phyloP scores from a whole-genome alignment of 2,329 filamentous ascomycete species.

The Calonectria honghensis region DNA sequence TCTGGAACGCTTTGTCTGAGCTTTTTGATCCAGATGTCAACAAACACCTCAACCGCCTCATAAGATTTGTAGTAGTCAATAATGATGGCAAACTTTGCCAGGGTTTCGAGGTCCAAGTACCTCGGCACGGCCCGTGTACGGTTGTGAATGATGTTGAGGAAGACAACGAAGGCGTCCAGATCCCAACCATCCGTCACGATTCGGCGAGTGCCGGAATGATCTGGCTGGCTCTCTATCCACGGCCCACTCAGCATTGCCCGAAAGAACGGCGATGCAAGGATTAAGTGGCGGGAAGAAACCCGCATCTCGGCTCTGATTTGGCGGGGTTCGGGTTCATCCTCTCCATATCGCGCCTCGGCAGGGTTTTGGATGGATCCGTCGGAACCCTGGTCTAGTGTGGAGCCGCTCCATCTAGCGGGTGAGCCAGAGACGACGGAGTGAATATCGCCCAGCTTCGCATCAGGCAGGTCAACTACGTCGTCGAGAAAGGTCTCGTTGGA shows the following conservation, averaged over 20 bases:
- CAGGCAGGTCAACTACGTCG: neutral
- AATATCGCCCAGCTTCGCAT: neutral
- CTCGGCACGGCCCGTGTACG: neutral
- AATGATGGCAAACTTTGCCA: conserved; percentile 23
- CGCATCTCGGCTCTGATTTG: neutral
- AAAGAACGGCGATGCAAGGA: conserved; percentile 6
- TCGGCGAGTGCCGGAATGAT: neutral
- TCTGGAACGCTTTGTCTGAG: neutral
- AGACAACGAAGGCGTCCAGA: neutral
- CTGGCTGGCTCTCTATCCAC: neutral
- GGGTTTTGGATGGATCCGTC: neutral
- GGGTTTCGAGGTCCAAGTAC: neutral
- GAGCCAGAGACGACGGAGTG: neutral
- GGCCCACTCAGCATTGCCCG: neutral
- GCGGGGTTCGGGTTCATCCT: neutral
- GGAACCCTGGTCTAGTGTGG: neutral
- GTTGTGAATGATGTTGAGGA: conserved; percentile 29
- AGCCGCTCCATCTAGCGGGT: neutral
- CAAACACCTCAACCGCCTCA: conserved; percentile 3
- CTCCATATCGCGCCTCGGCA: neutral
- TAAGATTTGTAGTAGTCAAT: conserved; percentile 40
- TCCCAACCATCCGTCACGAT: conserved; percentile 27
- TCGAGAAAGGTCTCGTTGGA: neutral
- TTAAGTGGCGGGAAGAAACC: conserved; percentile 6
- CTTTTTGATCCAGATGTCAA: conserved; percentile 22